Evolutionary conservation across 345 rosid genomes (phyloP), one percentile per base, ranked within the genome.

Genomic region (Gossypium ekmanianum): DNA sequence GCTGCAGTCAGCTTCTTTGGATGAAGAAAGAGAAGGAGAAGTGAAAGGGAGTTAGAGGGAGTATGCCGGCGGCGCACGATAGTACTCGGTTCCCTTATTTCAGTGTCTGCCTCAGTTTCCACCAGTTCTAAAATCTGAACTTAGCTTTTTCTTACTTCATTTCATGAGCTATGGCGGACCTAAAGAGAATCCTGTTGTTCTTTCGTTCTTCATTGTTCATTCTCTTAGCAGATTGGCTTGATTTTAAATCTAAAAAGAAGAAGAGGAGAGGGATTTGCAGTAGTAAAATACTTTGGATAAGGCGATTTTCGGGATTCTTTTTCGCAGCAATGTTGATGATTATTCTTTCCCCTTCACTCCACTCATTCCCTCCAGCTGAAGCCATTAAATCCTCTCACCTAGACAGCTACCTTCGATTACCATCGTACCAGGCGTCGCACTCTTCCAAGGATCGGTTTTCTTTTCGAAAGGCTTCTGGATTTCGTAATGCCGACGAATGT

Each of bases 321-420:
- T 89, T 95, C 0, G 94, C 85, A 24, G 88, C 90, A 16, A 75
- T 91, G 85, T 83, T 85, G 11, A 82, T 91, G 85, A 84, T 93
- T 69, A 85, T 90, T 20, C 86, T 95, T 20, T 93, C 96, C 0
- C 97, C 97, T 16, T 91, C 97, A 5, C 84, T 93, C n/a, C 96
- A 91, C 63, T 90, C 98, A 0, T 89, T 93, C 26, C 92, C 99
- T 20, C 99, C 99, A 0, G 98, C 99, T 0, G 97, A 89, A 79
- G 98, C 98, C 74, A 91, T 88, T 72, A 88, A 88, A 81, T 90
- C 98, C 68, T 88, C 93, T 48, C 87, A 87, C 50, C 85, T 86
- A 68, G 89, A 86, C 74, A 57, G 79, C 24, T 47, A 82, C 68
- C 84, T 83, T 59, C 82, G 89, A 14, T 79, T 81, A 7, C 84